These are phyloP conservation scores for Brassica juncea DNA, from an alignment of 345 rosid genomes.

Conservation along the genomic window DNA sequence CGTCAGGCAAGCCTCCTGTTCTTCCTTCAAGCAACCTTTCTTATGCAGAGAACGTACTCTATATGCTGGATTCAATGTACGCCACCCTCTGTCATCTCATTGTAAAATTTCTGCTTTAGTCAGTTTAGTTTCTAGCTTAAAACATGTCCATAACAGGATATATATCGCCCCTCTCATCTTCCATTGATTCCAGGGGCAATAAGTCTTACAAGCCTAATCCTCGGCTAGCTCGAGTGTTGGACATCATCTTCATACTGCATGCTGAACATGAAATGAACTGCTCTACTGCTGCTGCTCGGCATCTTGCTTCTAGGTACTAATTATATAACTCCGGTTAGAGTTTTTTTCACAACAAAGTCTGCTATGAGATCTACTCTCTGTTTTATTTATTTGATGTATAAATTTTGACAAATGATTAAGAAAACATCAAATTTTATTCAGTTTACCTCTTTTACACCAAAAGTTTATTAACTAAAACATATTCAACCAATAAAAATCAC, in stretches of 20 bases:
- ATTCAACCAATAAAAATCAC: too few relatives aligned
- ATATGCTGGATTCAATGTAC: constrained; percentile 87
- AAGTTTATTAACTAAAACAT: too few relatives aligned
- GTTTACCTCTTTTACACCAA: too few relatives aligned
- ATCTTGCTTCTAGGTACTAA: constrained; percentile 85
- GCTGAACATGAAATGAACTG: constrained; percentile 99
- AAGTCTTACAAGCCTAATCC: constrained; percentile 86
- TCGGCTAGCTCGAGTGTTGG: constrained; percentile 79
- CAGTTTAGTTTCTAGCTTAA: background rate
- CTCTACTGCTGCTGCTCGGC: constrained; percentile 89
- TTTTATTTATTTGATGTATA: too few relatives aligned
- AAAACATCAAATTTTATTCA: too few relatives aligned
- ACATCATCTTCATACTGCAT: constrained; percentile 76
- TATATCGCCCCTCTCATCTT: background rate
- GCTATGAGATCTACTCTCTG: too few relatives aligned
- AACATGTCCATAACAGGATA: background rate
- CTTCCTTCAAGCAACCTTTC: constrained; percentile 81
- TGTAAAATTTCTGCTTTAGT: background rate
- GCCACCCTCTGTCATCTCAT: constrained; percentile 3
- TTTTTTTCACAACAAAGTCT: background rate
- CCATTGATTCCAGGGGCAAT: constrained; percentile 60
- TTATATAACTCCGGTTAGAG: constrained; percentile 2
- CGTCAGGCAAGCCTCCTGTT: constrained; percentile 84
- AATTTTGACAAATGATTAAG: too few relatives aligned
- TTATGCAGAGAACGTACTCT: constrained; percentile 79